Base-by-base conservation (phyloP, 257 asterid genomes). In the Solanum appendiculatum region DNA sequence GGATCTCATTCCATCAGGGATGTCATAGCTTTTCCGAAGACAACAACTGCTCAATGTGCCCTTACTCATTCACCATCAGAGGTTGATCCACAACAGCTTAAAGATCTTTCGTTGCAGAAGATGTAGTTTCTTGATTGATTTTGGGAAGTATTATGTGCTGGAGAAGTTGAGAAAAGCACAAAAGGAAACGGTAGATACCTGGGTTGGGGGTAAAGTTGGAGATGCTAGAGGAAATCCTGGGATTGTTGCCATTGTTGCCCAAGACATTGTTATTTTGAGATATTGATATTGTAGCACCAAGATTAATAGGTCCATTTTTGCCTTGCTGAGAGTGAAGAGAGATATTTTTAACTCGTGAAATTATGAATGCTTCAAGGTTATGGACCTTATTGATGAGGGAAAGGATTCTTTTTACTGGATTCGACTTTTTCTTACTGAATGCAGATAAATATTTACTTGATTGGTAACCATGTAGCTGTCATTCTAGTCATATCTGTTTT, bases 11-110 rank as follows among this genome's bases (percentile, higher is more conserved):
- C 99, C 51, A 97, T 97, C 29, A 92, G 98, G 91, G 99, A 97
- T 81, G 99, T 97, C 15, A 97, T 97, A 40, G 99, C 98, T 54
- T 97, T 97, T 86, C 99, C 99, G 2, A 96, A 97, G 93, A 97
- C 99, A n/a, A 93, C 98, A 1, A 91, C 99, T 23, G 99, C 98
- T 25, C 98, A 94, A 37, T 97, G 99, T 56, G 98, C 99, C 81
- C 96, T 97, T 25, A 95, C 99, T 86, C 97, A 85, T 51, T 81
- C 99, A 23, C 99, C 99, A 58, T 95, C 99, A 2, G 90, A 85
- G 73, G 98, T 96, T 37, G 99, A 96, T 88, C 91, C 95, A 1
- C 97, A 89, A 85, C 99, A 96, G 90, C 94, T 95, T n/a, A 91
- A 92, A 91, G 98, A 96, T 88, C 96, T 97, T 11, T 91, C 96